Evolutionary conservation across 2,329 filamentous ascomycete genomes (phyloP), one percentile per base, ranked within the genome.

Genomic region (Penicillium sp.): DNA sequence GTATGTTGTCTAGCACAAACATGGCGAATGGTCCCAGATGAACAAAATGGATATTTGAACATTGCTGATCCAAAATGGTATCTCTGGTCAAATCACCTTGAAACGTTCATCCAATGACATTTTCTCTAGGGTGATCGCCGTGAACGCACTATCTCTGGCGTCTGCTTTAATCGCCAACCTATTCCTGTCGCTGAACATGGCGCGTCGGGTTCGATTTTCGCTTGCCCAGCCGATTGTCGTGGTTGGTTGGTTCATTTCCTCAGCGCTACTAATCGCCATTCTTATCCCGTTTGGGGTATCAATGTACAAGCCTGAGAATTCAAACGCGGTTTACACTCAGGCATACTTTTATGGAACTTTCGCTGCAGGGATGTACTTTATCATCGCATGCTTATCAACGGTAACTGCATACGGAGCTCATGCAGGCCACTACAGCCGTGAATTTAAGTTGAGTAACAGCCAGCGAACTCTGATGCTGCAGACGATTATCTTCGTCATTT

Each of bases 321-420:
- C 70, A 41, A 69, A 74, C 11, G 79, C 81, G 61, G 77, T 81
- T 1, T 69, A 86, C 24, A 80, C 81, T 0, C 81, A 84, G 62
- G 82, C 82, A 7, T 86, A 81, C 67, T 87, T 86, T 66, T 86
- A 86, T 61, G 84, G 77, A 1, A 80, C 84, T 52, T 83, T 84
- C 54, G 84, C 84, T 5, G 82, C 84, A 3, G 77, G 67, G 0
- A 67, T 86, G 3, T 86, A 86, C 64, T 82, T 83, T 56, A 74
- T 85, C 52, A 80, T 86, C 39, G 77, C 82, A 1, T 75, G 75
- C 2, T 68, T 86, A 9, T 80, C 86, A 78, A 73, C 80, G 29
- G 63, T 84, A 9, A 86, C 84, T 0, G 81, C 84, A 1, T 79
- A 78, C 54, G 84, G 84, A 6, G 84, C 84, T 4, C 78, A 75